Percentiles rank a stretch among this genome's conserved stretches.
Conservation (phyloP, 306 rosid genomes). For the Cucurbita argyrosperma region DNA sequence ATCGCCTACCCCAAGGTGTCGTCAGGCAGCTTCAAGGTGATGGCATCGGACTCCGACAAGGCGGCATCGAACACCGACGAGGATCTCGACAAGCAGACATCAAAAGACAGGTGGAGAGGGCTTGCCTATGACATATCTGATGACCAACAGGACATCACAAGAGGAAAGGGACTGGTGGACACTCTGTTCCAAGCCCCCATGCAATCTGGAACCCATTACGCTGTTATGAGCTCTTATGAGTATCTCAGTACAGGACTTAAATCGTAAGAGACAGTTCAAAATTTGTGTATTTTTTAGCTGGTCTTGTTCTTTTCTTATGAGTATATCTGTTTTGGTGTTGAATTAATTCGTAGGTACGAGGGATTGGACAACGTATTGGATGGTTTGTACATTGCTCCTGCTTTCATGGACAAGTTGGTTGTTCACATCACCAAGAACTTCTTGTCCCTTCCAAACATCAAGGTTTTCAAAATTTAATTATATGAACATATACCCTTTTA, state of each 20-base stretch:
- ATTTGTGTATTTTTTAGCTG: not conserved
- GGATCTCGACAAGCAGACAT: conserved; percentile 39
- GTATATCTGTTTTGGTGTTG: not conserved
- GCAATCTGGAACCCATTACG: conserved; percentile 47
- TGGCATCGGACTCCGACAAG: conserved; percentile 6
- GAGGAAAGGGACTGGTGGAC: conserved; percentile 94
- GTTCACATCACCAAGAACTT: conserved; percentile 93
- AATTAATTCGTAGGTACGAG: conserved; percentile 32
- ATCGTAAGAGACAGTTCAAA: conserved; percentile 23
- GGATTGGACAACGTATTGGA: conserved; percentile 52
- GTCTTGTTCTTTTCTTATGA: not conserved
- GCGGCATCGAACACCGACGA: not conserved
- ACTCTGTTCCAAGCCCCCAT: conserved; percentile 69
- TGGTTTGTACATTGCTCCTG: conserved; percentile 87
- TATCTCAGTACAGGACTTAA: conserved; percentile 69
- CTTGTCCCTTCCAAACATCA: conserved; percentile 81
- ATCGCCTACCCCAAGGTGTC: conserved; percentile 5
- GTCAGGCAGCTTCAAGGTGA: conserved; percentile 10
- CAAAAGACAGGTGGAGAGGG: conserved; percentile 52
- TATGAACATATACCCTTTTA: too few species aligned
- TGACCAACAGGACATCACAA: conserved; percentile 92
- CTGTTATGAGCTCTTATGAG: conserved; percentile 79
- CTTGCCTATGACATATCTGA: conserved; percentile 64
- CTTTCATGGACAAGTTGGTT: conserved; percentile 97
- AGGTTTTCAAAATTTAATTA: conserved; percentile 21